Conservation (phyloP, 768 basidiomycete genomes). For the Solioccasus polychromus region DNA sequence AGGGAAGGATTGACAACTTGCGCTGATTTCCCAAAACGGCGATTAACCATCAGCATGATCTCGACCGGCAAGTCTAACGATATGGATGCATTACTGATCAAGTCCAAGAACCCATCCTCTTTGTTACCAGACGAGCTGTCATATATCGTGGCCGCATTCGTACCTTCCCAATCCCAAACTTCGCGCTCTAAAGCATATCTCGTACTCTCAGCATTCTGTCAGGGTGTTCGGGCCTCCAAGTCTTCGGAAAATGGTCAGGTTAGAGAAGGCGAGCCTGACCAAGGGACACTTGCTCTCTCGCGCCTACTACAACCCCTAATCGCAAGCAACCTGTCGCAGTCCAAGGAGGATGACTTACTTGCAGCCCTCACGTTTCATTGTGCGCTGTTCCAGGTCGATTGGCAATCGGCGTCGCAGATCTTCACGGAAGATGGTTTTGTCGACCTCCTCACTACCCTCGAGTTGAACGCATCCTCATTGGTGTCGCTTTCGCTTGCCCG, state of each 20-base stretch:
- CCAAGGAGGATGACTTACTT: conserved; percentile 50
- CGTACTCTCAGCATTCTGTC: conserved; percentile 64
- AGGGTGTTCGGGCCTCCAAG: conserved; percentile 46
- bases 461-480: conserved; percentile 50
- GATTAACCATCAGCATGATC: conserved; percentile 9
- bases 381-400: conserved; percentile 85
- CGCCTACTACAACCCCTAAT: conserved; percentile 51
- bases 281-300: conserved; percentile 48
- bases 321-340: conserved; percentile 49
- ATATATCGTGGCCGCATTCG: conserved; percentile 50
- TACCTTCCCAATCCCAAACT: conserved; percentile 41
- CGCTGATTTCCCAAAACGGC: too few relatives aligned
- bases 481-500: conserved; percentile 65
- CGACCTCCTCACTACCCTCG: conserved; percentile 61
- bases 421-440: conserved; percentile 61
- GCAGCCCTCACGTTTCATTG: conserved; percentile 62
- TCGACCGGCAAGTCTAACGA: not conserved
- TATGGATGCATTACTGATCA: conserved; percentile 33
- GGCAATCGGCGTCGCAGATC: conserved; percentile 60
- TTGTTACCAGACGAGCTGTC: conserved; percentile 56
- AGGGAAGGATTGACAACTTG: too few relatives aligned
- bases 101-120: conserved; percentile 32
- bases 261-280: conserved; percentile 39
- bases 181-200: conserved; percentile 69
- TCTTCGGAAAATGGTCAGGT: conserved; percentile 33